Percentiles rank a stretch among this genome's conserved stretches.
Conservation (phyloP, 768 basidiomycete species). For the Macrolepiota dolichaula region DNA sequence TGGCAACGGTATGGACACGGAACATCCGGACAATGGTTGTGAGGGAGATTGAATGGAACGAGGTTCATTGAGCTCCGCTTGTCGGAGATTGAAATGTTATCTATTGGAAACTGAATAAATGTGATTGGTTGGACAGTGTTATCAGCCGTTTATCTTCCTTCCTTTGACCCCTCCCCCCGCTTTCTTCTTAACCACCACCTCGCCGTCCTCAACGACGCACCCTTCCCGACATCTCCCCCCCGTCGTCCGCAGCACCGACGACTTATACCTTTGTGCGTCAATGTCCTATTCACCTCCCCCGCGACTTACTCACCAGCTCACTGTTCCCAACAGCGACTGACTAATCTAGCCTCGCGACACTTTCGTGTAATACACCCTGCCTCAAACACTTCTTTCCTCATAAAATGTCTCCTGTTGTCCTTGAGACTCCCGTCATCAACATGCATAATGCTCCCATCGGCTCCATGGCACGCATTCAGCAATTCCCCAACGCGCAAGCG, state of each 20-base stretch:
- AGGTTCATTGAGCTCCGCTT: neutral
- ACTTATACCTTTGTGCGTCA: constrained; percentile 1
- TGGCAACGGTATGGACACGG: neutral
- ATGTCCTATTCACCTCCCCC: constrained; percentile 1
- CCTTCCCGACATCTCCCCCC: constrained; percentile 4
- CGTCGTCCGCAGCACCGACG: constrained; percentile 6
- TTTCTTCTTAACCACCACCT: constrained; percentile 16
- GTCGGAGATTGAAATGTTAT: constrained; percentile 9
- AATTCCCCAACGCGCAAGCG: constrained; percentile 27
- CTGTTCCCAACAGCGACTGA: constrained; percentile 5
- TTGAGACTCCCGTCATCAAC: constrained; percentile 50
- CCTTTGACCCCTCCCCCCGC: constrained; percentile 4
- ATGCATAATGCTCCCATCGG: constrained; percentile 43
- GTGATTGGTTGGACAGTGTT: constrained; percentile 14
- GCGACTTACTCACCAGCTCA: neutral
- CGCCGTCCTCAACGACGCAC: constrained; percentile 12
- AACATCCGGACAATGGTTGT: neutral
- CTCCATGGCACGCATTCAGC: constrained; percentile 45
- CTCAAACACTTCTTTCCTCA: constrained; percentile 3
- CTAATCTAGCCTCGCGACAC: constrained; percentile 18
- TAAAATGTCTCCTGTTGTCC: constrained; percentile 55
- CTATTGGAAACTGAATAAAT: constrained; percentile 18
- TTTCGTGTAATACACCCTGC: constrained; percentile 13
- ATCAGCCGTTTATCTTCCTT: constrained; percentile 12
- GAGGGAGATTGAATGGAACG: neutral